Conservation (phyloP, 805 yeast genomes). For the Lipomyces sp. region DNA sequence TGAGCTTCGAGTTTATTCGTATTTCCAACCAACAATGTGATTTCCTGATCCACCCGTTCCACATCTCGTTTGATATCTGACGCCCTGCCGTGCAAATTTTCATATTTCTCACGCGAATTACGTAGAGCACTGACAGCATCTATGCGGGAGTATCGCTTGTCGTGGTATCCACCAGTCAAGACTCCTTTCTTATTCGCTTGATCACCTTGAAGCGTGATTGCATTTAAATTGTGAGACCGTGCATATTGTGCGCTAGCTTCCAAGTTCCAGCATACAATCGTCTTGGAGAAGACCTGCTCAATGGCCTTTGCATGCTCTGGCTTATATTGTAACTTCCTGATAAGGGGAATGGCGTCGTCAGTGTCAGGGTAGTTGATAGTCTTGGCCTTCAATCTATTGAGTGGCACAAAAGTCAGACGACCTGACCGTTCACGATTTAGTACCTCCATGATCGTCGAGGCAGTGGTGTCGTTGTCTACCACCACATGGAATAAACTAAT, state of each 20-base stretch:
- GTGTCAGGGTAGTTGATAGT: conserved; percentile 62
- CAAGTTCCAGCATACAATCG: conserved; percentile 75
- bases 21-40: conserved; percentile 57
- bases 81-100: conserved; percentile 50
- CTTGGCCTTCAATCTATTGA: conserved; percentile 63
- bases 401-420: conserved; percentile 87
- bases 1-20: conserved; percentile 46
- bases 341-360: conserved; percentile 73
- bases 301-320: conserved; percentile 66
- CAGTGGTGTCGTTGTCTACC: conserved; percentile 86
- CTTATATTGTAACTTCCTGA: conserved; percentile 71
- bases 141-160: conserved; percentile 66
- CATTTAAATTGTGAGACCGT: conserved; percentile 61
- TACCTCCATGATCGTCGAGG: conserved; percentile 76
- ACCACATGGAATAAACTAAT: conserved; percentile 81
- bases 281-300: conserved; percentile 76
- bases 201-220: conserved; percentile 93
- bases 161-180: conserved; percentile 85
- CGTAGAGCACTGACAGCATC: conserved; percentile 67
- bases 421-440: conserved; percentile 73
- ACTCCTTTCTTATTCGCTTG: conserved; percentile 83
- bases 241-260: conserved; percentile 72
- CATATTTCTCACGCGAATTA: conserved; percentile 56
- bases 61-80: conserved; percentile 49
- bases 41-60: conserved; percentile 54